A percentile compares a stretch with the other conserved stretches of the same genome.
phyloP scores from a whole-genome alignment of 2,329 filamentous ascomycete genomes.

The Graphilbum fragrans region DNA sequence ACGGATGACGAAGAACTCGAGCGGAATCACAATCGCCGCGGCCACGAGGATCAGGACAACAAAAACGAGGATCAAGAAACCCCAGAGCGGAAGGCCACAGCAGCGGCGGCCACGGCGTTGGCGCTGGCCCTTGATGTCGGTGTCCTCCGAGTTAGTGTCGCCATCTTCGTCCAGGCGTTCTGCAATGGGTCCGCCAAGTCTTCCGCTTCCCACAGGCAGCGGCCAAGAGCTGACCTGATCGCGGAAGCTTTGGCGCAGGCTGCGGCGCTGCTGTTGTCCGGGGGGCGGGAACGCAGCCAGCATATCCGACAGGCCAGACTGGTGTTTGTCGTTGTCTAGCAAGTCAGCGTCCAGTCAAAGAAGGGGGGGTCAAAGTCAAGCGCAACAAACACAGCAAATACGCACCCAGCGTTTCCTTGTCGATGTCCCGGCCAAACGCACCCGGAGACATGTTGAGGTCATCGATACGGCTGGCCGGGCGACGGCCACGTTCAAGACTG shows the following conservation, averaged over 20 bases:
- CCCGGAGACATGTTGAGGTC: constrained; percentile 38
- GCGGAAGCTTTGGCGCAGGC: constrained; percentile 31
- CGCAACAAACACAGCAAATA: no score
- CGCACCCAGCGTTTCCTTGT: constrained; percentile 28
- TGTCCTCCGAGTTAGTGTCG: constrained; percentile 5
- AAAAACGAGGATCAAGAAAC: constrained; percentile 54
- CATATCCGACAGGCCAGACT: constrained; percentile 50
- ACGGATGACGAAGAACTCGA: constrained; percentile 51
- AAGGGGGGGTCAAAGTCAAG: no score
- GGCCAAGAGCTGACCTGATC: constrained; percentile 42
- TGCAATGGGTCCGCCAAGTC: background rate
- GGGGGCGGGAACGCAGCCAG: constrained; percentile 53
- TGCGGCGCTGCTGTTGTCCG: constrained; percentile 30
- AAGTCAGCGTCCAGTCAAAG: no score
- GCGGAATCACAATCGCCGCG: constrained; percentile 71
- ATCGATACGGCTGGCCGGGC: constrained; percentile 47
- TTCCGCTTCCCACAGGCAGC: constrained; percentile 19
- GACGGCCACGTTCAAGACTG: constrained; percentile 72
- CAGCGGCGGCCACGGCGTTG: constrained; percentile 42
- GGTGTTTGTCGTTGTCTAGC: constrained; percentile 24
- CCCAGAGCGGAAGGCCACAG: constrained; percentile 76
- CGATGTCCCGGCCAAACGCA: constrained; percentile 18
- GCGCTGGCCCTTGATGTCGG: constrained; percentile 16
- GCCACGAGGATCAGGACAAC: constrained; percentile 61
- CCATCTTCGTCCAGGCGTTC: constrained; percentile 3